Evolutionary conservation across 2,329 filamentous ascomycete genomes (phyloP).

Genomic region (Hymenotorrendiella dingleyae): DNA sequence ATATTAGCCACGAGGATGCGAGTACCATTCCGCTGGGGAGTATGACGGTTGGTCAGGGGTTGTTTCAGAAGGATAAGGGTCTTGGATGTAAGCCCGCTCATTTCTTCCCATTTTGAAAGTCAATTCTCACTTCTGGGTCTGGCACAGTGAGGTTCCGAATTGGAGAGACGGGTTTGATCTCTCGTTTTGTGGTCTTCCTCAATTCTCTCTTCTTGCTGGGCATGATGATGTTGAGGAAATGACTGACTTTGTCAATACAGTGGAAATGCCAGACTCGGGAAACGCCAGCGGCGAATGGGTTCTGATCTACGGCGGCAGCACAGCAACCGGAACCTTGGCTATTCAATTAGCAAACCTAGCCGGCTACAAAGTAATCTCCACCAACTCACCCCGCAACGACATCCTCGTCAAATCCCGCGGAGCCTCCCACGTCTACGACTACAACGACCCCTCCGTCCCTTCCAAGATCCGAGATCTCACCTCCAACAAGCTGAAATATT

Average conservation of each 20-base stretch:
- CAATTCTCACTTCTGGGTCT: too few species aligned
- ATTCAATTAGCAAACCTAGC: constrained; percentile 29
- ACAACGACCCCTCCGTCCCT: constrained; percentile 35
- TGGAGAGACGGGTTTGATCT: too few species aligned
- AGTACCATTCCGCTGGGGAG: constrained; percentile 11
- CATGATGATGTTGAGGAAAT: too few species aligned
- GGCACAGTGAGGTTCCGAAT: too few species aligned
- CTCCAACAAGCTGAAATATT: constrained; percentile 37
- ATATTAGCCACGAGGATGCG: constrained; percentile 8
- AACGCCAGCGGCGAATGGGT: constrained; percentile 25
- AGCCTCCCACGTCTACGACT: constrained; percentile 38
- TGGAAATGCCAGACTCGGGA: constrained; percentile 9
- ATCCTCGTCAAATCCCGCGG: constrained; percentile 34
- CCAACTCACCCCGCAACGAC: constrained; percentile 33
- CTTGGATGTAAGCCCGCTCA: too few species aligned
- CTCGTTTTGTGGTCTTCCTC: too few species aligned
- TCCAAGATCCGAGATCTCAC: constrained; percentile 40
- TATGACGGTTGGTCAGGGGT: constrained; percentile 17
- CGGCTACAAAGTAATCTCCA: constrained; percentile 27
- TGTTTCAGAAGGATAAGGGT: constrained; percentile 13
- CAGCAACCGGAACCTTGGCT: constrained; percentile 25
- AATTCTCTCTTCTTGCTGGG: too few species aligned
- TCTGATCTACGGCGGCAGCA: constrained; percentile 28
- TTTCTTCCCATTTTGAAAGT: too few species aligned
- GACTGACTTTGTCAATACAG: too few species aligned